phyloP scores from a whole-genome alignment of 305 asterid species.

The Fraxinus greggii region DNA sequence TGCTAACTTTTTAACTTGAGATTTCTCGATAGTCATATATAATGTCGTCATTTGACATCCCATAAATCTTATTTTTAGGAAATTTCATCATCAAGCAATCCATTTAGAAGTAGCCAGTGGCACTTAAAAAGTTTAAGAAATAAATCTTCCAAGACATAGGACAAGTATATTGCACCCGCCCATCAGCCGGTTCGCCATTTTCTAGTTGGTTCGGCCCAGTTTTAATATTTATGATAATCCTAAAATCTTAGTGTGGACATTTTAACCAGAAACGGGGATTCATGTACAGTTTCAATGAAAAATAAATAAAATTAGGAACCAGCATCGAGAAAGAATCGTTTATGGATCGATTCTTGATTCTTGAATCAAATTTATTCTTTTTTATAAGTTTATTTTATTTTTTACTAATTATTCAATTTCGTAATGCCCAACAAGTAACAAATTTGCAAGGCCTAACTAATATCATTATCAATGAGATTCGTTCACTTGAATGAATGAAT shows the following conservation, averaged over 20 bases:
- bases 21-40: not conserved
- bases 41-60: not conserved
- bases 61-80: not conserved
- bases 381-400: no score
- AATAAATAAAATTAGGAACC: no score
- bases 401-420: not conserved
- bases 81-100: not conserved
- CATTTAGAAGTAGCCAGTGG: not conserved
- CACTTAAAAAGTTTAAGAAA: no score
- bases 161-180: not conserved
- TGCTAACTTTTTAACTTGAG: not conserved
- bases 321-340: no score
- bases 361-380: no score
- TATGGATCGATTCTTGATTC: no score
- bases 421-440: not conserved
- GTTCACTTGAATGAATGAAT: no score
- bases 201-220: not conserved
- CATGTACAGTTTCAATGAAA: no score
- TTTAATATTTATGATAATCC: no score
- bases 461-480: no score
- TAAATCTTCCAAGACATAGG: not conserved
- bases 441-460: not conserved
- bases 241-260: not conserved
- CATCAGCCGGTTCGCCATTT: no score
- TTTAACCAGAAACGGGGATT: no score